Percentiles rank a stretch among this genome's conserved stretches.
Conservation (phyloP, 129 eudicot species). For the Pseudognaphalium luteoalbum region DNA sequence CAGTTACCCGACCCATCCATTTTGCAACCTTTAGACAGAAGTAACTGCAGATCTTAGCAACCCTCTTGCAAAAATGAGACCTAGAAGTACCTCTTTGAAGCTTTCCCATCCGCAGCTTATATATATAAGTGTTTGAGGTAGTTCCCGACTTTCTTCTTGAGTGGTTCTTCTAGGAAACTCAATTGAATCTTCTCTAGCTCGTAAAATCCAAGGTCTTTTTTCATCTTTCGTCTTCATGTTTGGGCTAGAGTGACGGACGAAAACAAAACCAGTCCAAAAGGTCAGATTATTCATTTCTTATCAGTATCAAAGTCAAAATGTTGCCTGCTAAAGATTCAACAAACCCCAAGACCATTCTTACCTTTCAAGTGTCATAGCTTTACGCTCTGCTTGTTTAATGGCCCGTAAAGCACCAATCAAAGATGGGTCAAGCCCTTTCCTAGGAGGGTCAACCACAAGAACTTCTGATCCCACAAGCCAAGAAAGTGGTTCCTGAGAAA, state of each 20-base stretch:
- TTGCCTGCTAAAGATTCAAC: slow-evolving; percentile 13
- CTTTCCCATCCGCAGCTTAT: slow-evolving; percentile 98
- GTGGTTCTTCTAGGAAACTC: slow-evolving; percentile 45
- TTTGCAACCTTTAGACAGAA: neutral
- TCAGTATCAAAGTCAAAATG: slow-evolving; percentile 2
- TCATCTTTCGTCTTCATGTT: slow-evolving; percentile 59
- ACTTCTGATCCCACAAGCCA: slow-evolving; percentile 97
- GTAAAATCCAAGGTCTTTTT: slow-evolving; percentile 90
- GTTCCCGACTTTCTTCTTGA: slow-evolving; percentile 52
- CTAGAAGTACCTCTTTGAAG: slow-evolving; percentile 74
- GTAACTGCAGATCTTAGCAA: slow-evolving; percentile 17
- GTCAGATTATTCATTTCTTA: slow-evolving; percentile 24
- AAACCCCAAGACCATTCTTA: slow-evolving; percentile 10
- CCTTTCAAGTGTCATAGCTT: slow-evolving; percentile 59
- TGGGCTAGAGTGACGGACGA: slow-evolving; percentile 39
- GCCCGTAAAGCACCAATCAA: slow-evolving; percentile 55
- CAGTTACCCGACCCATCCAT: neutral
- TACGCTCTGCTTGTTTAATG: slow-evolving; percentile 53
- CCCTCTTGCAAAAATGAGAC: slow-evolving; percentile 4
- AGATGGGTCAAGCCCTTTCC: slow-evolving; percentile 90
- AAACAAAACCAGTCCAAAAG: slow-evolving; percentile 18
- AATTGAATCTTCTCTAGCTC: slow-evolving; percentile 81
- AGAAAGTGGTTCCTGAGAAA: slow-evolving; percentile 80
- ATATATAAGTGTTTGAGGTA: slow-evolving; percentile 87
- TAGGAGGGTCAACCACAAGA: slow-evolving; percentile 97